phyloP scores from a whole-genome alignment of 192 early-diverging fungal species.

The Dissophora ornata region DNA sequence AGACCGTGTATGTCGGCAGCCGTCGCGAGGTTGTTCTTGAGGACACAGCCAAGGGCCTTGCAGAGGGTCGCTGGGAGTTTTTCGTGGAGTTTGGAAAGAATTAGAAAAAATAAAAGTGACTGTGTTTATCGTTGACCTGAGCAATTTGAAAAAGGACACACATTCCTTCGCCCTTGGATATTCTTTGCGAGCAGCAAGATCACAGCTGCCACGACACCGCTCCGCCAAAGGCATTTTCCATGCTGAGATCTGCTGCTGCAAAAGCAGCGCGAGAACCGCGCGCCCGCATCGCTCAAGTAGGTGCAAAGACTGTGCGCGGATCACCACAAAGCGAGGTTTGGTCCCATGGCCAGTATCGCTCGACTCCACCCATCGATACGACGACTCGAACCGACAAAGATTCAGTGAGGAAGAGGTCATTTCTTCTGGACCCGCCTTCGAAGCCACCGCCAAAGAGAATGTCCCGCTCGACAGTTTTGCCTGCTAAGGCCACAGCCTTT shows the following conservation, averaged over 20 bases:
- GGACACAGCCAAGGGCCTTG: slow-evolving; percentile 90
- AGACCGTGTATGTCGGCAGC: slow-evolving; percentile 90
- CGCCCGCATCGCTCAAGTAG: too few species aligned
- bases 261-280: too few species aligned
- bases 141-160: too few species aligned
- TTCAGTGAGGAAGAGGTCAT: slow-evolving; percentile 3
- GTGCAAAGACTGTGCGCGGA: too few species aligned
- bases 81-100: slow-evolving; percentile 59
- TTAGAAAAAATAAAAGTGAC: slow-evolving; percentile 13
- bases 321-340: too few species aligned
- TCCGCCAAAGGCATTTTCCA: too few species aligned
- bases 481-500: neutral
- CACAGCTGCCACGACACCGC: too few species aligned
- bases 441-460: slow-evolving; percentile 13
- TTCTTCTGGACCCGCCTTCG: slow-evolving; percentile 19
- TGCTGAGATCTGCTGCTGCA: too few species aligned
- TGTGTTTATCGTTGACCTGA: too few species aligned
- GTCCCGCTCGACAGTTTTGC: neutral
- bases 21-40: slow-evolving; percentile 90
- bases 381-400: neutral
- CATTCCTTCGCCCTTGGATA: too few species aligned
- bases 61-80: slow-evolving; percentile 86
- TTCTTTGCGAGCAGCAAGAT: too few species aligned
- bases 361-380: neutral
- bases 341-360: neutral